Percentiles rank a stretch among this genome's conserved stretches.
phyloP scores from a whole-genome alignment of 805 yeast species.

The Saccharomyces jurei region DNA sequence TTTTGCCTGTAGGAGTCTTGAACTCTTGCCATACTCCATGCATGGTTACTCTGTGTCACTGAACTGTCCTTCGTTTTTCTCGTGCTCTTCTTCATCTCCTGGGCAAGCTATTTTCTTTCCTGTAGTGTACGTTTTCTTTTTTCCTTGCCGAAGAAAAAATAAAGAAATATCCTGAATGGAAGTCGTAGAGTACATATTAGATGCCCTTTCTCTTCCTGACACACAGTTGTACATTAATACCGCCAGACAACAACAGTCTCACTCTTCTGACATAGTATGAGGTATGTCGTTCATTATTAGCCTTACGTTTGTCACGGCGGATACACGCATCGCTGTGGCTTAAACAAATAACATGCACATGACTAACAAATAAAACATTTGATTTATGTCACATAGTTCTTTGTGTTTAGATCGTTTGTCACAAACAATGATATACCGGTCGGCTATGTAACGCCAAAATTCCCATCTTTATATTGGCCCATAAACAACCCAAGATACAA shows the following conservation, averaged over 20 bases:
- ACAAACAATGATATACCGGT: conserved; percentile 57
- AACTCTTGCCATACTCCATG: conserved; percentile 32
- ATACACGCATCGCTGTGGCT: background rate
- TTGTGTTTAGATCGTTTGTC: conserved; percentile 29
- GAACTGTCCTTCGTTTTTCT: background rate
- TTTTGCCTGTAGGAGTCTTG: conserved; percentile 32
- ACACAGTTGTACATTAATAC: background rate
- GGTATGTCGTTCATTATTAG: background rate
- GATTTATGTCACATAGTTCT: background rate
- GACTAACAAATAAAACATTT: background rate
- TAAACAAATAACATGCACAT: background rate
- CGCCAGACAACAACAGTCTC: background rate
- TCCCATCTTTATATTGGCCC: conserved; percentile 81
- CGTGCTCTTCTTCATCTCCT: background rate
- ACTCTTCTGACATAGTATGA: background rate
- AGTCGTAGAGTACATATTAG: background rate
- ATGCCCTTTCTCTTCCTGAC: background rate
- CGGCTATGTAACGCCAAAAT: conserved; percentile 70
- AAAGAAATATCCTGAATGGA: background rate
- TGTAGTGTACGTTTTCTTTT: background rate
- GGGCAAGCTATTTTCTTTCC: background rate
- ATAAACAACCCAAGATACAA: conserved; percentile 31
- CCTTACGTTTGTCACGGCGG: background rate
- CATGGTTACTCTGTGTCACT: background rate
- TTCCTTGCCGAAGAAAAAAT: background rate